These are phyloP conservation scores for Marchantia paleacea DNA, from an alignment of 225 moss, liverwort and hornwort species.

Conservation along the genomic window DNA sequence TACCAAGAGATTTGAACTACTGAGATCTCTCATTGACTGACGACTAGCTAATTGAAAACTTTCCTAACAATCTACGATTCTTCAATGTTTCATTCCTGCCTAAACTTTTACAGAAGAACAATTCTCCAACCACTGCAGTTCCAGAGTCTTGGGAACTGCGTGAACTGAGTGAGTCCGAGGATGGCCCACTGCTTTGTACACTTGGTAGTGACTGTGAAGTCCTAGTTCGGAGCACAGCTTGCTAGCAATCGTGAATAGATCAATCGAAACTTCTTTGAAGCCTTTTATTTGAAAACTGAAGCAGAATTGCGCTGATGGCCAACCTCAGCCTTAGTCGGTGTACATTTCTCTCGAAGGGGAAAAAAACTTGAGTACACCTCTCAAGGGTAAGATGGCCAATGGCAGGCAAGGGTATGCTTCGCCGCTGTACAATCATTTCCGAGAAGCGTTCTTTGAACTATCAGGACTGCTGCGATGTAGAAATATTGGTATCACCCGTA, in stretches of 20 bases:
- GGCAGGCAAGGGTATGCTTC: constrained; percentile 6
- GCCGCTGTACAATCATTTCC: constrained; percentile 30
- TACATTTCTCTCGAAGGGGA: constrained; percentile 2
- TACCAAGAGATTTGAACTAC: constrained; percentile 34
- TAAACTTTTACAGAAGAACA: constrained; percentile 34
- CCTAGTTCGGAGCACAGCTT: constrained; percentile 20
- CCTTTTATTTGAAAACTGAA: constrained; percentile 28
- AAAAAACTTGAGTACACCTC: constrained; percentile 19
- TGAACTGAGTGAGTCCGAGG: constrained; percentile 20
- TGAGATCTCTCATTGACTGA: constrained; percentile 18
- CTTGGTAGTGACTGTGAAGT: constrained; percentile 19
- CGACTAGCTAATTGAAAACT: constrained; percentile 19
- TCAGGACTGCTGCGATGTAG: constrained; percentile 8
- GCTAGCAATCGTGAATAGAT: constrained; percentile 24
- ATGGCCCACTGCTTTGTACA: constrained; percentile 29
- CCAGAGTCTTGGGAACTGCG: constrained; percentile 24
- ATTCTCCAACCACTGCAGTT: constrained; percentile 39
- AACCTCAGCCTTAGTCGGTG: constrained; percentile 26
- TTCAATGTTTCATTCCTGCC: constrained; percentile 29
- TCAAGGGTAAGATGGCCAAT: constrained; percentile 23
- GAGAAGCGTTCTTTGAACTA: constrained; percentile 27
- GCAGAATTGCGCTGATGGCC: constrained; percentile 28
- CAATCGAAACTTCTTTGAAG: constrained; percentile 23
- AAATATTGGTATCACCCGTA: constrained; percentile 9
- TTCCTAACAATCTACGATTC: constrained; percentile 32